Base-by-base conservation (phyloP, 2,329 filamentous ascomycete genomes). In the Claviceps sp. region DNA sequence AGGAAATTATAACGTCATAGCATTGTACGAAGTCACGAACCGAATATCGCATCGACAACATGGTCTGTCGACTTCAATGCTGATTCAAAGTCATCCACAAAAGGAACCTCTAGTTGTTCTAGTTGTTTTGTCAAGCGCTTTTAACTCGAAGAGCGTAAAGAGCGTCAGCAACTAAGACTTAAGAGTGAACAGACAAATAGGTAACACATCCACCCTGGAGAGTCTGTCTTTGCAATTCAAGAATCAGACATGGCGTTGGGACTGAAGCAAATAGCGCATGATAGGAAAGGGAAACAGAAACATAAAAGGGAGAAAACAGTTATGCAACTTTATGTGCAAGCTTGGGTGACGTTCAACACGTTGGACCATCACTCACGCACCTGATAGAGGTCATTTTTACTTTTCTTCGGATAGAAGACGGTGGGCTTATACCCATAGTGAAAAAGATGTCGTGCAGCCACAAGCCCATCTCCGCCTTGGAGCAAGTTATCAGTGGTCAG, bases 1-100 rank as follows among this genome's bases (percentile, higher is more conserved):
- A 43, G 41, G 5, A 5, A 3, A 14, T 14, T 14, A 20, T 24
- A 22, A 16, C 3, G 22, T 2, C 41, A 13, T 6, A 22, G 44
- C 36, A 49, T n/a, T 22, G 3, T n/a, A 20, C 26, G 41, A 42
- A 30, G 16, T 34, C 30, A 69, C 70, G 46, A 66, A 85, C 87
- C 89, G 64, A 98, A 98, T 56, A 98, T 88, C 9, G 93, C 89
- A 67, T 98, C 93, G 54, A 98, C 74, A 50, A 98, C 71, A 58
- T 95, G 86, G 63, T 96, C 85, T 2, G 85, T 77, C 50, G 80
- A 74, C 46, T 73, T 69, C 6, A 95, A 65, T 5, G 87, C 84
- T 5, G 70, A 60, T 2, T 74, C 64, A 60, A 97, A 95, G 66
- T 96, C 87, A 16, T 87, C 77, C 16, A 84, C 84, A 65, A 97